Conservation (phyloP, 108 stramenopile species). For the Nitzschia sp. region DNA sequence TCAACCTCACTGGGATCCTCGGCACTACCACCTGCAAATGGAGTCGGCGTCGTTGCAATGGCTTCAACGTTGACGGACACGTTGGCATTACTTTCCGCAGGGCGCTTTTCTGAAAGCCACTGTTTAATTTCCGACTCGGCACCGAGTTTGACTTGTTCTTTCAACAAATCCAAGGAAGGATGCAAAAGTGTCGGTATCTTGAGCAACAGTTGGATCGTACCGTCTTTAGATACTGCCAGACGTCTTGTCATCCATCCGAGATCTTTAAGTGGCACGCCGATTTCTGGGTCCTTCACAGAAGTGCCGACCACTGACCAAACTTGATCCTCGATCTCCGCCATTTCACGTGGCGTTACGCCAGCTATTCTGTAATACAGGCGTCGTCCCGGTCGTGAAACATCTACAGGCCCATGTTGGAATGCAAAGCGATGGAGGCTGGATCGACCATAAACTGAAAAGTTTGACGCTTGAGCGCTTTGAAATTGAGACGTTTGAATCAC, state of each 20-base stretch:
- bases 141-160: conserved; percentile 37
- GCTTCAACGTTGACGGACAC: conserved; percentile 35
- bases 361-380: conserved; percentile 23
- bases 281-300: conserved; percentile 50
- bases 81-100: not conserved
- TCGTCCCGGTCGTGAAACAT: not conserved
- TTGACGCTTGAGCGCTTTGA: too few species aligned
- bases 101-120: conserved; percentile 25
- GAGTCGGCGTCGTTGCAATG: conserved; percentile 32
- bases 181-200: conserved; percentile 69
- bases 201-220: conserved; percentile 52
- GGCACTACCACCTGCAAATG: conserved; percentile 25
- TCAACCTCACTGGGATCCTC: conserved; percentile 45
- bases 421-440: too few species aligned
- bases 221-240: conserved; percentile 25
- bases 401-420: too few species aligned
- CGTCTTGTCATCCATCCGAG: conserved; percentile 52
- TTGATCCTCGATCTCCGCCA: conserved; percentile 57
- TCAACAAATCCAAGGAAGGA: conserved; percentile 54
- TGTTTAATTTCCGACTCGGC: conserved; percentile 40
- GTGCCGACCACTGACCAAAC: conserved; percentile 29
- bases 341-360: conserved; percentile 39
- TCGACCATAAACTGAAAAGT: too few species aligned
- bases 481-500: too few species aligned
- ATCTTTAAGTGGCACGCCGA: conserved; percentile 26